Conservation (phyloP, 2,329 filamentous ascomycete species). For the Thielaviopsis populi region DNA sequence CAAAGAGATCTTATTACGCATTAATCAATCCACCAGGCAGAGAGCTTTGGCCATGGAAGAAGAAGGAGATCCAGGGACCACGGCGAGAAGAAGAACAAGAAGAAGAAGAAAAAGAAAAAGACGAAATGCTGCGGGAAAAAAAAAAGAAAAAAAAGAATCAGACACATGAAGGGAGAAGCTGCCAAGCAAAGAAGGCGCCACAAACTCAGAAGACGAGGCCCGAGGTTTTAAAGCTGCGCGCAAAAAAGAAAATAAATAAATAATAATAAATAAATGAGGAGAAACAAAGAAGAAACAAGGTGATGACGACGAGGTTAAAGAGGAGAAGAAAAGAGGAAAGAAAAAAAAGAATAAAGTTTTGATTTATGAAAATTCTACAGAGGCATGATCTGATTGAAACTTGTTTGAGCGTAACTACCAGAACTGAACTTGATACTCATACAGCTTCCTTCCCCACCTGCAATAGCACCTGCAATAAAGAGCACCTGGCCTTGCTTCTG, state of each 20-base stretch:
- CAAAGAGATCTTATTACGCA: not conserved
- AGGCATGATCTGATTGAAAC: conserved; percentile 6
- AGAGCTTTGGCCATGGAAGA: not conserved
- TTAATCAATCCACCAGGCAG: not conserved
- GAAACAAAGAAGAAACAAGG: not conserved
- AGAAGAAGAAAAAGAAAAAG: not conserved
- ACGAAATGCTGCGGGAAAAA: not conserved
- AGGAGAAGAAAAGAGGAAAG: not conserved
- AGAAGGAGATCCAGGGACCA: not conserved
- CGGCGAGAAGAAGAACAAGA: not conserved
- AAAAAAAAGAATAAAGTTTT: not conserved
- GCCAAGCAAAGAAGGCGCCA: not conserved
- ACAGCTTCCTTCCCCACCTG: not conserved
- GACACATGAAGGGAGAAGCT: not conserved
- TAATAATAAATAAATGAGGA: not conserved
- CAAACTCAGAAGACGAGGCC: not conserved
- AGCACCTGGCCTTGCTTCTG: not conserved
- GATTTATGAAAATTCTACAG: not conserved
- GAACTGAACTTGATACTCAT: not conserved
- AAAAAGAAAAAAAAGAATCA: not conserved
- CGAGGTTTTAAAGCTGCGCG: not conserved
- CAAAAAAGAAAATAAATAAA: not conserved
- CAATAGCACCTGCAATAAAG: not conserved
- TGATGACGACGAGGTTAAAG: not conserved
- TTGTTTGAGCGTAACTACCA: conserved; percentile 4